These are phyloP conservation scores for Colletotrichum sp. DNA, from an alignment of 2,329 filamentous ascomycete genomes.

Conservation along the genomic window DNA sequence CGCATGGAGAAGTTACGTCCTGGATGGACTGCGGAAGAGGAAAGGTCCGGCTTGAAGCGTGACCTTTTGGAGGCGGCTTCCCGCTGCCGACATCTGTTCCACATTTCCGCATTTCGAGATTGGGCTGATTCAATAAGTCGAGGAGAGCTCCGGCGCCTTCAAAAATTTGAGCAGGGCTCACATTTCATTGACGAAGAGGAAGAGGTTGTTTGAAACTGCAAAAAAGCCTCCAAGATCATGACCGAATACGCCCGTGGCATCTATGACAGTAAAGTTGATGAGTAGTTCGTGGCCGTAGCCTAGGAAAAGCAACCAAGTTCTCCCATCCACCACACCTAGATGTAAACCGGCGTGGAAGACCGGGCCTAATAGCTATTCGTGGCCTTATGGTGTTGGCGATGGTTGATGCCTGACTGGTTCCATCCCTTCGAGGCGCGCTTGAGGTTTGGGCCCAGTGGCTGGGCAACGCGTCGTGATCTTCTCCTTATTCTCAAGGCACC, in stretches of 20 bases:
- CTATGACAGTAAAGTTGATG: fast-evolving
- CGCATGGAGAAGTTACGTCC: slow-evolving; percentile 35
- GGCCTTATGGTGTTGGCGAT: not conserved
- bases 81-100: not conserved
- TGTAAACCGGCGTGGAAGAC: fast-evolving
- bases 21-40: slow-evolving; percentile 30
- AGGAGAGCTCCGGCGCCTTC: not conserved
- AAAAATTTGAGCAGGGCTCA: not conserved
- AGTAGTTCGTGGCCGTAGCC: not conserved
- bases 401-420: not conserved
- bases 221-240: not conserved
- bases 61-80: slow-evolving; percentile 34
- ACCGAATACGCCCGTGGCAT: not conserved
- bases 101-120: not conserved
- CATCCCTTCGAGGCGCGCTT: not conserved
- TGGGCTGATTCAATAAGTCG: not conserved
- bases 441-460: not conserved
- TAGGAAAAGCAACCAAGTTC: not conserved
- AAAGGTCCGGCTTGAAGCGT: slow-evolving; percentile 29
- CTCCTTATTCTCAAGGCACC: not conserved
- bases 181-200: not conserved
- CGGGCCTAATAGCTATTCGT: not conserved
- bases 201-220: not conserved
- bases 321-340: not conserved
- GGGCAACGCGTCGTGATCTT: not conserved